Evolutionary conservation across 2,329 filamentous ascomycete genomes (phyloP), one percentile per base, ranked within the genome.

Genomic region (Cladosporium sp.): DNA sequence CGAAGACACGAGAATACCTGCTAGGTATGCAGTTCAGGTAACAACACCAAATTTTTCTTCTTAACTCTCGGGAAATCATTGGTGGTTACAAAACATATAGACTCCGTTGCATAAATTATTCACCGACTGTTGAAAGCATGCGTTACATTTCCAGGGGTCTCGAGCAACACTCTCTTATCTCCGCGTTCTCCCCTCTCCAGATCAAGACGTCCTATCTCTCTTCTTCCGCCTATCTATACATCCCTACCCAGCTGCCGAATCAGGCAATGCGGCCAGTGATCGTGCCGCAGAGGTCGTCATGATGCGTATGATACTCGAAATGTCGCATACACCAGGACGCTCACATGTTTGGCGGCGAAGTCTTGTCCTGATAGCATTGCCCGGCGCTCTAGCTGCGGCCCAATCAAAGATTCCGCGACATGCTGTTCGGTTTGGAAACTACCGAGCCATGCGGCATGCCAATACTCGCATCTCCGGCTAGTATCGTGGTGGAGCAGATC

Each of bases 301-400:
- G 50, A 33, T 40, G 50, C 49, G n/a, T 52, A n/a, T 40, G 23
- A n/a, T 33, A 6, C 29, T 55, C 29, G 26, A 11, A 2, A 55
- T 55, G 2, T 33, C 18, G 26, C 52, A 55, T 33, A 21, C 52
- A 29, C 29, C 52, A 55, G 8, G 8, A 11, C 4, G 21, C 28
- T 12, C 31, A 28, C 40, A 35, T 28, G 28, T 28, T 49, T 44
- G 44, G 14, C 49, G 26, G 26, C 29, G 40, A 26, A 46, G 31
- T 55, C 26, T 56, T 46, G 50, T 63, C 50, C 50, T 63, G 61
- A 63, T 63, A 63, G 28, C 46, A 23, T 26, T n/a, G 11, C 46
- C 46, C 44, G 44, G 14, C 29, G 28, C 21, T 37, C n/a, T 29
- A 3, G 10, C 29, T 18, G 5, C 21, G 23, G 21, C 5, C 59